phyloP scores from a whole-genome alignment of 495 filamentous ascomycete genomes.

The Corynascus novoguineensis region DNA sequence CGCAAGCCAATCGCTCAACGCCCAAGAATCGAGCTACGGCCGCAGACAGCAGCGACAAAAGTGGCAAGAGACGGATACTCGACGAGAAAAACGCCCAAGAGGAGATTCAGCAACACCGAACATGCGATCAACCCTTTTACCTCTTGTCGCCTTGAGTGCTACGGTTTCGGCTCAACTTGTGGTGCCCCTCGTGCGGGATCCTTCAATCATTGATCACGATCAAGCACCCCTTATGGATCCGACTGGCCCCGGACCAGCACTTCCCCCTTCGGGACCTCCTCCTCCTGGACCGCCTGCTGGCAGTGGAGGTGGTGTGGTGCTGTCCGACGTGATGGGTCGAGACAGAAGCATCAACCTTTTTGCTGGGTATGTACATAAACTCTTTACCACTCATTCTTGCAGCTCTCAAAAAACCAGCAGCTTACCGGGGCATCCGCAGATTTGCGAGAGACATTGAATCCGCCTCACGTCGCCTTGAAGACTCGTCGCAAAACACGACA shows the following conservation, averaged over 20 bases:
- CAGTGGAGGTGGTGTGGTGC: conserved; percentile 44
- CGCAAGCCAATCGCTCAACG: conserved; percentile 1
- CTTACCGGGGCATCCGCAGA: conserved; percentile 5
- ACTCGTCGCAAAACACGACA: conserved; percentile 68
- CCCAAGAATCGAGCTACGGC: not conserved
- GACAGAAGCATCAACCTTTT: conserved; percentile 83
- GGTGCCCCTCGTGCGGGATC: conserved; percentile 20
- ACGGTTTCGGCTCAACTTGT: conserved; percentile 26
- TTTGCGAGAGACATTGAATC: conserved; percentile 76
- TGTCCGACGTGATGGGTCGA: conserved; percentile 82
- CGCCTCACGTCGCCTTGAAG: conserved; percentile 64
- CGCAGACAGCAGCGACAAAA: not conserved
- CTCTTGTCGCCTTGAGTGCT: conserved; percentile 19
- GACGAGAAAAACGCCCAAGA: not conserved
- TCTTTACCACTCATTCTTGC: not conserved
- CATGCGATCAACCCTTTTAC: conserved; percentile 19
- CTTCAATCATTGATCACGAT: conserved; percentile 9
- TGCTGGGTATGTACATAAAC: conserved; percentile 45
- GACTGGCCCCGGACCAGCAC: conserved; percentile 31
- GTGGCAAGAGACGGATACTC: not conserved
- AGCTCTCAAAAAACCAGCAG: not conserved
- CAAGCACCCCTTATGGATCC: conserved; percentile 38
- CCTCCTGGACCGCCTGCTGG: conserved; percentile 39
- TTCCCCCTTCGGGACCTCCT: conserved; percentile 28
- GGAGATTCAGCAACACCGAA: not conserved